Evolutionary conservation across 495 filamentous ascomycete species (phyloP), one percentile per base, ranked within the genome.

Genomic region (Penicillium cataractarum): DNA sequence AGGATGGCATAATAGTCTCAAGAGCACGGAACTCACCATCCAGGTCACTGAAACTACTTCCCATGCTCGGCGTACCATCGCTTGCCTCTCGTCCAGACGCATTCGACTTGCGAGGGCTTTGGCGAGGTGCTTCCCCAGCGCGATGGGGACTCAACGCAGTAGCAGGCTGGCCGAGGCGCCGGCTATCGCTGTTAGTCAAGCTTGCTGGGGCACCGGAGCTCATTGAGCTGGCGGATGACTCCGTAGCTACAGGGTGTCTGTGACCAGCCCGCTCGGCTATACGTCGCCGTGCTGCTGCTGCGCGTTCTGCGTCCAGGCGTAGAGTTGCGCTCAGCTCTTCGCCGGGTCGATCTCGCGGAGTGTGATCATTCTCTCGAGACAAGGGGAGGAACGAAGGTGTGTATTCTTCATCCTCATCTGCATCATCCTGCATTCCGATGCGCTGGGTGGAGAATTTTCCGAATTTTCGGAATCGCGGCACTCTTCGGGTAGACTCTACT

Each of bases 41-140:
- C 29, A 99, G 80, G 78, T 99, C 95, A 74, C 93, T 97, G 71
- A 96, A 99, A 72, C 93, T 97, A 71, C 93, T 97, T 1, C 94
- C 92, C 90, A 98, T 98, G 66, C 96, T 99, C 0, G 93, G 95
- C 2, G 91, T 93, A 3, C 88, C 92, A 62, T 96, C 92, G 66
- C 92, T 96, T 6, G 87, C 83, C 40, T 92, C 89, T 55, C 85
- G 82, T 15, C 79, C 84, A 31, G 81, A 83, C 12, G 81, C 48
- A 13, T 55, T 77, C 55, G 83, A 85, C 40, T 74, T 77, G 15
- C 78, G 78, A 2, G 85, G 85, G 66, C 85, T 89, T 17, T 82
- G 77, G n/a, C 81, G 82, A 5, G 83, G 74, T 24, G 87, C 65
- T 61, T 88, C 86, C 3, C 80, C 80, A 0, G 83, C 77, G 19